Base-by-base conservation (phyloP, 805 yeast species). In the Vanderwaltozyma polyspora region DNA sequence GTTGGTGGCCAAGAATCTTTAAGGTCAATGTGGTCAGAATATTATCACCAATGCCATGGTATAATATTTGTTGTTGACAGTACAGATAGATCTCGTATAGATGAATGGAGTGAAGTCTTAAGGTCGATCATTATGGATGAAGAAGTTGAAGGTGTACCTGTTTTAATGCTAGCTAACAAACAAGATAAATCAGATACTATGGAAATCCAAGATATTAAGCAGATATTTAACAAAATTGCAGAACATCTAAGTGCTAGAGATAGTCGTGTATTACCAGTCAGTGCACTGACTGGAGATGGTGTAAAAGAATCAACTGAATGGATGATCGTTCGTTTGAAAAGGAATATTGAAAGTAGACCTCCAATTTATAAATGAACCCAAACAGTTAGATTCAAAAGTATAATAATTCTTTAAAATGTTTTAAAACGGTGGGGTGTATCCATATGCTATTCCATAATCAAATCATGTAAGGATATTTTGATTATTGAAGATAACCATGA, bases 1-100 rank as follows among this genome's bases (percentile, higher is more conserved):
- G 76, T 89, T 27, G 97, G 97, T 9, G 98, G 98, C 10, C 98
- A 89, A 58, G 79, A 77, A 51, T 66, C 80, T n/a, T 64, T 89
- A 31, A 67, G 97, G 31, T 63, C 74, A 19, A 67, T 91, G 68
- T 89, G 98, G 98, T 68, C 79, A 5, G 75, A 83, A 40, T 91
- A 89, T 63, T 91, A 78, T 59, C 66, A 68, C 14, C 79, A 76
- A 39, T 82, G 95, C 36, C 96, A 89, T 58, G 97, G 91, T 0
- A 83, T 89, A 25, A 77, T 91, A 29, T 89, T 89, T 56, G 79
- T 89, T 14, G 89, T 91, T 10, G 98, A 89, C 55, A 82, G 95
- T 7, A 79, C 93, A 1, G 97, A 87, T 55, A 70, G 79, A 19
- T 78, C 72, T 23, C 67, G 95, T 37, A 71, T 89, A 34, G 77